These are phyloP conservation scores for Fusarium sp. DNA, from an alignment of 2,329 filamentous ascomycete species.

Conservation along the genomic window DNA sequence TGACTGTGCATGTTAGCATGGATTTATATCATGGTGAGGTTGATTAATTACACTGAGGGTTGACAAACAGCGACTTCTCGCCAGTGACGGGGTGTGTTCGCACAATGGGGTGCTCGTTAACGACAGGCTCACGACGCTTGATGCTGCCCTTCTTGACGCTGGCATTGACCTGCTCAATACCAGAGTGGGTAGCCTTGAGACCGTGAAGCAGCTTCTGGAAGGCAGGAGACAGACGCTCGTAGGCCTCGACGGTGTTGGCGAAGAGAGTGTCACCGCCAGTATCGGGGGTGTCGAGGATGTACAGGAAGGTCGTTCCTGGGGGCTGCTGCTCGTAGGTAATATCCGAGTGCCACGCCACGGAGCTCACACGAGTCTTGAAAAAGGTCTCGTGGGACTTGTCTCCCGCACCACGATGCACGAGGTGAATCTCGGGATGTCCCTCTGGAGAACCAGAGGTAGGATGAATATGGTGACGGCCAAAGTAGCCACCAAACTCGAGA, in stretches of 20 bases:
- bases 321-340: conserved; percentile 90
- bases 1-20: conserved; percentile 64
- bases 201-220: conserved; percentile 87
- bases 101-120: conserved; percentile 80
- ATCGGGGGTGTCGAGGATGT: conserved; percentile 83
- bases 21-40: background rate
- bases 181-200: conserved; percentile 83
- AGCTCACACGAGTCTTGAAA: conserved; percentile 77
- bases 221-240: conserved; percentile 80
- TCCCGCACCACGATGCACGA: conserved; percentile 77
- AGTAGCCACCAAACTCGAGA: conserved; percentile 78
- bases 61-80: conserved; percentile 86
- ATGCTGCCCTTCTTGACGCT: conserved; percentile 75
- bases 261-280: conserved; percentile 90
- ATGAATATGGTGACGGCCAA: conserved; percentile 85
- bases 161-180: conserved; percentile 81
- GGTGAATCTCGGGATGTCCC: conserved; percentile 79
- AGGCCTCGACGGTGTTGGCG: conserved; percentile 82
- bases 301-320: conserved; percentile 89
- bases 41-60: conserved; percentile 77
- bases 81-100: conserved; percentile 85
- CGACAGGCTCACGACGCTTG: conserved; percentile 80
- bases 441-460: conserved; percentile 81
- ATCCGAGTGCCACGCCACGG: conserved; percentile 90
- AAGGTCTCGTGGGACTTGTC: conserved; percentile 66